A percentile compares a stretch with the other conserved stretches of the same genome.
Conservation (phyloP, 2,329 filamentous ascomycete species). For the Endoconidiophora laricicola region DNA sequence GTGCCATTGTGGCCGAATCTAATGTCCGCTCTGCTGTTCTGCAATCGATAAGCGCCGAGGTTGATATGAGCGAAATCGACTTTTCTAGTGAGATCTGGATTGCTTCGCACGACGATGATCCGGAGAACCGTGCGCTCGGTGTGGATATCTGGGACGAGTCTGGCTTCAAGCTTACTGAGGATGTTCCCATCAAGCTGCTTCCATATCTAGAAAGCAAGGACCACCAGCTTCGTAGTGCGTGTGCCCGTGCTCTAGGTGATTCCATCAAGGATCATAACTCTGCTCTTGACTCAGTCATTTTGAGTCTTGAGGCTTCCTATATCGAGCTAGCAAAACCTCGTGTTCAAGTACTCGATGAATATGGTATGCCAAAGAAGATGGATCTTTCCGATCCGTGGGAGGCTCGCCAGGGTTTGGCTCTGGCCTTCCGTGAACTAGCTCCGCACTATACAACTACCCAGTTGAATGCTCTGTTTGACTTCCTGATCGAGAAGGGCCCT, state of each 20-base stretch:
- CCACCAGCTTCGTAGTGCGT: slow-evolving; percentile 64
- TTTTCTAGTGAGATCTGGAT: slow-evolving; percentile 90
- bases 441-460: slow-evolving; percentile 49
- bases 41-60: slow-evolving; percentile 77
- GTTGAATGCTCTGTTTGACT: slow-evolving; percentile 64
- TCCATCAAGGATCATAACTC: slow-evolving; percentile 44
- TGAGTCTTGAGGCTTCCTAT: slow-evolving; percentile 54
- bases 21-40: slow-evolving; percentile 71
- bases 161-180: slow-evolving; percentile 50
- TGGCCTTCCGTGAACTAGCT: slow-evolving; percentile 72
- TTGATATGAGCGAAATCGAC: slow-evolving; percentile 74
- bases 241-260: slow-evolving; percentile 66
- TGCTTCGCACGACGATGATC: slow-evolving; percentile 75
- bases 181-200: slow-evolving; percentile 51
- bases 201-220: slow-evolving; percentile 70
- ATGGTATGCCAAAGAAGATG: slow-evolving; percentile 83
- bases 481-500: slow-evolving; percentile 72
- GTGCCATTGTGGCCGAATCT: slow-evolving; percentile 60
- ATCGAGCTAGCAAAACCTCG: slow-evolving; percentile 64
- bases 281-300: slow-evolving; percentile 45
- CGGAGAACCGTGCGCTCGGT: slow-evolving; percentile 72
- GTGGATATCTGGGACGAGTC: slow-evolving; percentile 92
- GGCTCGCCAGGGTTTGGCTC: slow-evolving; percentile 70
- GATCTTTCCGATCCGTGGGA: slow-evolving; percentile 86
- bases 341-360: slow-evolving; percentile 73